These are phyloP conservation scores for Gnetum montanum DNA, from an alignment of 75 land plant species.

Conservation along the genomic window DNA sequence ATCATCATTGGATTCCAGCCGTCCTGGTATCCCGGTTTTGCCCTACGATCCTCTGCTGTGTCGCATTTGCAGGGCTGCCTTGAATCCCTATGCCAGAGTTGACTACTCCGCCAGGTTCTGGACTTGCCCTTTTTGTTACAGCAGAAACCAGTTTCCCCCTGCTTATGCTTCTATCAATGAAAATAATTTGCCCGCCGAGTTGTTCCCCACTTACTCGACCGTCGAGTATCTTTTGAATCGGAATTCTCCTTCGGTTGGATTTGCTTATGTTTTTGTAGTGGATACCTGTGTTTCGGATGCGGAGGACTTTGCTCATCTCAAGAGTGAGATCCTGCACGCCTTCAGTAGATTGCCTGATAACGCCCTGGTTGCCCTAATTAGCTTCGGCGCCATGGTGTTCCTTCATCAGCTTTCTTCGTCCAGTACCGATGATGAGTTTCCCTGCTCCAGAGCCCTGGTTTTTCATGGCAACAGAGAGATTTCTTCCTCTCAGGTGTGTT, in stretches of 20 bases:
- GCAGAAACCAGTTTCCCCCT: constrained; percentile 52
- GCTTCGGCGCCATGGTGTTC: constrained; percentile 65
- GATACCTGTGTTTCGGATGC: constrained; percentile 46
- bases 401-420: constrained; percentile 72
- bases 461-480: constrained; percentile 76
- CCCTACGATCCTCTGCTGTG: constrained; percentile 78
- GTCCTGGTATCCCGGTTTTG: constrained; percentile 73
- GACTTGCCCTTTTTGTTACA: constrained; percentile 85
- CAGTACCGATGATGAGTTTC: too few relatives aligned
- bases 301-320: constrained; percentile 60
- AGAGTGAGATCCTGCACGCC: constrained; percentile 48
- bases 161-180: constrained; percentile 53
- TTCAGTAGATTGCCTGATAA: constrained; percentile 65
- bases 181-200: constrained; percentile 83
- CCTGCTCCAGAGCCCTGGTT: constrained; percentile 48
- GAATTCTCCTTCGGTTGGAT: constrained; percentile 10
- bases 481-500: constrained; percentile 55
- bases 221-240: constrained; percentile 53
- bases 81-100: constrained; percentile 87
- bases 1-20: neutral
- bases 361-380: constrained; percentile 67
- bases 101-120: constrained; percentile 64
- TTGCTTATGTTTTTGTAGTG: constrained; percentile 84
- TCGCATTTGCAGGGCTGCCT: constrained; percentile 50
- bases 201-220: constrained; percentile 65